Percentiles rank a stretch among this genome's conserved stretches.
phyloP scores from a whole-genome alignment of 768 basidiomycete genomes.

The Podaxis carcinomalis region DNA sequence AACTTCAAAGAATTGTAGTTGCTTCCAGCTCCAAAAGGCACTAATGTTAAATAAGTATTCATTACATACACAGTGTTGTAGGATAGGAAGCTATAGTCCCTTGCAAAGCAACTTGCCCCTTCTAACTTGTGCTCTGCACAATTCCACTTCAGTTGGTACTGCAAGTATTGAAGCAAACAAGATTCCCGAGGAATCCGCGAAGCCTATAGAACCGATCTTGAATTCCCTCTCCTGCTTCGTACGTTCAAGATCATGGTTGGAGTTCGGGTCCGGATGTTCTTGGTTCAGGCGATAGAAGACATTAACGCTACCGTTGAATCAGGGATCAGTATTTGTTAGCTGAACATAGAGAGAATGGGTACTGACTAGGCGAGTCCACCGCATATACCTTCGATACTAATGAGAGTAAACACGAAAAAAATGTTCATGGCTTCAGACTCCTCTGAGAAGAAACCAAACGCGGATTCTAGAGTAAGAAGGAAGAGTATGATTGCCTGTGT shows the following conservation, averaged over 20 bases:
- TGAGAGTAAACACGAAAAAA: constrained; percentile 64
- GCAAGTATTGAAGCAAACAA: constrained; percentile 60
- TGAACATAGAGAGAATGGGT: constrained; percentile 12
- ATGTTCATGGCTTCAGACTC: constrained; percentile 39
- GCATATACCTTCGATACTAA: constrained; percentile 87
- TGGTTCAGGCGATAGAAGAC: constrained; percentile 83
- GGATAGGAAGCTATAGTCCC: constrained; percentile 39
- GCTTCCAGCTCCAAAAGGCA: not conserved
- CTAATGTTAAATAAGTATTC: not conserved
- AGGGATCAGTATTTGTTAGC: constrained; percentile 12
- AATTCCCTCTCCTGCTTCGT: constrained; percentile 80
- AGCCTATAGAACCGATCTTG: constrained; percentile 86
- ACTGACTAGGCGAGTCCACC: constrained; percentile 89
- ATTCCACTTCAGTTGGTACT: constrained; percentile 68
- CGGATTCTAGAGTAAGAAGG: constrained; percentile 61
- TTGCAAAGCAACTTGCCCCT: constrained; percentile 71
- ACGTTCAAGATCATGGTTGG: constrained; percentile 49
- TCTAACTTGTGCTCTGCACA: constrained; percentile 70
- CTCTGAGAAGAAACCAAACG: constrained; percentile 56
- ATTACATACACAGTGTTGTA: not conserved
- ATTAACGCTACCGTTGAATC: constrained; percentile 58
- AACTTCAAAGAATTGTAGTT: too few species aligned
- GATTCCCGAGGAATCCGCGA: constrained; percentile 78
- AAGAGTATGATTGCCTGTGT: constrained; percentile 67
- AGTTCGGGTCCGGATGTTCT: constrained; percentile 48